Conservation (phyloP, 441 rosid species). For the Theobroma grandiflorum region DNA sequence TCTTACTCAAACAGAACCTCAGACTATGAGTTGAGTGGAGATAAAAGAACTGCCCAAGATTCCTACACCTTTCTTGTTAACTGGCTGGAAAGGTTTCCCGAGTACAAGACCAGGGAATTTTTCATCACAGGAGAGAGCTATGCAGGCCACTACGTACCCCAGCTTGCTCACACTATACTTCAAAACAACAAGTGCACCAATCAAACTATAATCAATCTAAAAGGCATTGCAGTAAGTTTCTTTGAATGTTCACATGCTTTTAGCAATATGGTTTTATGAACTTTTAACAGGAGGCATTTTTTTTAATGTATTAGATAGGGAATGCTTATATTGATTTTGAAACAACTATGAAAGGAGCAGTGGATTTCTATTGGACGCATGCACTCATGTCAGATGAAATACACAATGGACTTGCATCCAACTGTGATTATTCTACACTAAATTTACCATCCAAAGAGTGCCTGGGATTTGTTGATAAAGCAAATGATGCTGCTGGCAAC, state of each 20-base stretch:
- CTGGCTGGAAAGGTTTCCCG: slow-evolving; percentile 41
- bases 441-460: slow-evolving; percentile 26
- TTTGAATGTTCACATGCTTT: neutral
- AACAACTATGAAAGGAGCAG: slow-evolving; percentile 27
- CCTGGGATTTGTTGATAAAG: slow-evolving; percentile 16
- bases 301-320: slow-evolving; percentile 35
- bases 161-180: slow-evolving; percentile 38
- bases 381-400: slow-evolving; percentile 45
- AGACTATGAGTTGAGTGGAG: slow-evolving; percentile 36
- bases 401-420: slow-evolving; percentile 30
- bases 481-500: slow-evolving; percentile 30
- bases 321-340: slow-evolving; percentile 38
- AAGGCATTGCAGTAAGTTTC: slow-evolving; percentile 38
- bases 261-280: neutral
- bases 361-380: slow-evolving; percentile 39
- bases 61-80: slow-evolving; percentile 37
- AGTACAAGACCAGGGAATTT: slow-evolving; percentile 39
- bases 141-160: slow-evolving; percentile 45
- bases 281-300: neutral
- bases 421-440: slow-evolving; percentile 31
- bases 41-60: slow-evolving; percentile 38
- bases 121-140: slow-evolving; percentile 44
- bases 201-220: slow-evolving; percentile 30
- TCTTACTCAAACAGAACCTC: slow-evolving; percentile 42
- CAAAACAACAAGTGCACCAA: slow-evolving; percentile 25